Evolutionary conservation across 2,329 filamentous ascomycete genomes (phyloP), one percentile per base, ranked within the genome.

Genomic region (Didymella sp.): DNA sequence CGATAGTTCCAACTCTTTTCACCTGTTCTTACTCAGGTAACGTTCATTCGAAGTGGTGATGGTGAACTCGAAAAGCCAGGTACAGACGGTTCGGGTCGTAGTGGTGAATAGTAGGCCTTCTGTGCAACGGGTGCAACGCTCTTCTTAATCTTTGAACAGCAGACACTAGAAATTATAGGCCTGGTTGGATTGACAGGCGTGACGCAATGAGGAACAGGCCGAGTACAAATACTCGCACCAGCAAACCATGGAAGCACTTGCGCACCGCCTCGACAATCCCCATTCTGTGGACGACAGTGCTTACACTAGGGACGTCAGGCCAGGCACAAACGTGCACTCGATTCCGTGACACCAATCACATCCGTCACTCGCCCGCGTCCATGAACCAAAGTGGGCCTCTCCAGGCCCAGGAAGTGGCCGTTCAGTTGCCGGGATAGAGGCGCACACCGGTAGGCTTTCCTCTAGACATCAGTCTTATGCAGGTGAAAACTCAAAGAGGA

Each of bases 271-370:
- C 43, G 41, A 55, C 59, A 60, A 59, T 56, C 63, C 59, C 62
- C 59, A 58, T 62, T 54, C 61, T 68, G 58, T 64, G 65, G 62
- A 58, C 51, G 44, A 66, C 63, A 56, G 61, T 54, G 50, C 58
- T 61, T 59, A 58, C 63, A 66, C 64, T 64, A 62, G 58, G 44
- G 33, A 42, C 53, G 51, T 60, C 63, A 62, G 45, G 56, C 59
- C 59, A 60, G 64, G 58, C 55, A 61, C 62, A 68, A 60, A 62
- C 63, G 62, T 61, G 62, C 60, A 55, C 58, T 60, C 46, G 56
- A 43, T 33, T 47, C 35, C 45, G 61, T 59, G 22, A 55, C 59
- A 60, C 67, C 67, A 73, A 73, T 72, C 69, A 71, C 43, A 51
- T 33, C 25, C 37, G 30, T 40, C 54, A 27, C 27, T 43, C 38